These are phyloP conservation scores for Neonectria punicea DNA, from an alignment of 2,329 filamentous ascomycete genomes.

Conservation along the genomic window DNA sequence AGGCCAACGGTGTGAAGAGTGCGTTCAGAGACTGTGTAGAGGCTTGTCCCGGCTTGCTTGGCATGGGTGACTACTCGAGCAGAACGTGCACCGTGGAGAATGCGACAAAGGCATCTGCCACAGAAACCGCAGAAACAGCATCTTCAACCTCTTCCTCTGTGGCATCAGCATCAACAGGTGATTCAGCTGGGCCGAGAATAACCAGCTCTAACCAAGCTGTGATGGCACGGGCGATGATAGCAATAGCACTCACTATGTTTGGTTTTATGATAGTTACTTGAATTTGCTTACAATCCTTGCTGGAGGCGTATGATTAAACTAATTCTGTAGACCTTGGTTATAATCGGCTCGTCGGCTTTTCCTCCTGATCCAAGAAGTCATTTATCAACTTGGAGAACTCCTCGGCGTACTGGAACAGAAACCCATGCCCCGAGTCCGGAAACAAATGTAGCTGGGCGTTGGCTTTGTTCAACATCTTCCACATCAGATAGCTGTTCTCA, in stretches of 20 bases:
- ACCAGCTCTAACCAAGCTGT: background rate
- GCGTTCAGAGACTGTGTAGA: slow-evolving; percentile 9
- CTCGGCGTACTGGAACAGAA: slow-evolving; percentile 48
- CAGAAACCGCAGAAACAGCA: background rate
- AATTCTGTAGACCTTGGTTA: background rate
- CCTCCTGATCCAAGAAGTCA: slow-evolving; percentile 42
- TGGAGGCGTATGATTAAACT: background rate
- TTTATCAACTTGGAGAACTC: slow-evolving; percentile 48
- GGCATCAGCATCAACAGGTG: background rate
- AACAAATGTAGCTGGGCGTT: slow-evolving; percentile 48
- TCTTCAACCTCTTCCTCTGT: background rate
- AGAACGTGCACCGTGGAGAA: slow-evolving; percentile 2
- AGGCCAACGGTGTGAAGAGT: background rate
- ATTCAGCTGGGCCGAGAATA: background rate
- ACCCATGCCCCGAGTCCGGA: slow-evolving; percentile 51
- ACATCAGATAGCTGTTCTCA: slow-evolving; percentile 52
- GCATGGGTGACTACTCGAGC: slow-evolving; percentile 3
- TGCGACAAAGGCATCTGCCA: slow-evolving; percentile 1
- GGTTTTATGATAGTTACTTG: background rate
- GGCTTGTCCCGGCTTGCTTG: background rate
- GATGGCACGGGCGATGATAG: background rate
- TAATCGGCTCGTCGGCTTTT: slow-evolving; percentile 29
- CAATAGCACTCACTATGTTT: background rate
- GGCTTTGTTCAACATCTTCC: slow-evolving; percentile 47
- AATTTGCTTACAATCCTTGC: too few species aligned